phyloP scores from a whole-genome alignment of 768 basidiomycete genomes.

The Sarcodon sp. region DNA sequence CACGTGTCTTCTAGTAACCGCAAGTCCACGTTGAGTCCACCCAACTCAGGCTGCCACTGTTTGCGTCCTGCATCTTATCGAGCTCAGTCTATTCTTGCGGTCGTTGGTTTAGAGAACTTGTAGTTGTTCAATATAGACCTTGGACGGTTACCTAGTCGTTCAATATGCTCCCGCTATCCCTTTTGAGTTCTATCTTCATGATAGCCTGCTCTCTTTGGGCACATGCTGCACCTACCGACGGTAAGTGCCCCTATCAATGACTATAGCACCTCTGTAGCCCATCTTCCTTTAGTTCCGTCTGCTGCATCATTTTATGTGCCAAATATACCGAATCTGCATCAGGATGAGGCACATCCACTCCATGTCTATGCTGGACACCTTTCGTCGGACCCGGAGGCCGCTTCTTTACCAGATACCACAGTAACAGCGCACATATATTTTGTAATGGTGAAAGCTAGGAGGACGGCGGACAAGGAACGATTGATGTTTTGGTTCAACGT shows the following conservation, averaged over 20 bases:
- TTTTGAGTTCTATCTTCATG: background rate
- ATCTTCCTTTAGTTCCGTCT: constrained; percentile 42
- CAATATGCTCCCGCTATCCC: background rate
- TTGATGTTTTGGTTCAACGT: constrained; percentile 98
- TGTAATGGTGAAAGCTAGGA: constrained; percentile 77
- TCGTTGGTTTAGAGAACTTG: too few species aligned
- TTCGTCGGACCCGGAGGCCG: constrained; percentile 56
- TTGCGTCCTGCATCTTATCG: too few species aligned
- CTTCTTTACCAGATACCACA: constrained; percentile 36
- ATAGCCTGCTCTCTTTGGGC: background rate
- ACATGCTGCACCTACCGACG: constrained; percentile 6
- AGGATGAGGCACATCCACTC: constrained; percentile 58
- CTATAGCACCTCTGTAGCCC: background rate
- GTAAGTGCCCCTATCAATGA: constrained; percentile 4
- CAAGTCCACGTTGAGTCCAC: too few species aligned
- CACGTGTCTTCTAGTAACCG: too few species aligned
- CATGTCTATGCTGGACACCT: constrained; percentile 80
- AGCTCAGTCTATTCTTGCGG: too few species aligned
- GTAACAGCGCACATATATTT: constrained; percentile 79
- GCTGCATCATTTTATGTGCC: constrained; percentile 80
- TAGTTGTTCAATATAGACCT: too few species aligned
- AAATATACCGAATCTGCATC: constrained; percentile 61
- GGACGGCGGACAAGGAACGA: constrained; percentile 80
- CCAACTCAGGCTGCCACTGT: too few species aligned
- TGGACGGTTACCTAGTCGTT: background rate